A percentile compares a stretch with the other conserved stretches of the same genome.
These are phyloP conservation scores for Ulota crispa DNA, from an alignment of 225 moss, liverwort and hornwort genomes.

Conservation along the genomic window DNA sequence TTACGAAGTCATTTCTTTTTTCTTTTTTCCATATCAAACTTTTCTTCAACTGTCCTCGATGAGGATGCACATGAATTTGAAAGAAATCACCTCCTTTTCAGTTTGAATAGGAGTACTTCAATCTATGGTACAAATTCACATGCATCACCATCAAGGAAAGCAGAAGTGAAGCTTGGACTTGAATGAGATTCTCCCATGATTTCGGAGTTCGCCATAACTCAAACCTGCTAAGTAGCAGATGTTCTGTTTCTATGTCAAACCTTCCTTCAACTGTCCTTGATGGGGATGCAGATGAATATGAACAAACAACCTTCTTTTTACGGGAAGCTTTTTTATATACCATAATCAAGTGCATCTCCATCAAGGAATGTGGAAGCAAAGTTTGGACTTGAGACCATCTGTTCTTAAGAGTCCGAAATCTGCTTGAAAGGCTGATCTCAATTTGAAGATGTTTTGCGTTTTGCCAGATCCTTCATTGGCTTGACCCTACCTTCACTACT, in stretches of 20 bases:
- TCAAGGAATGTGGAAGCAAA: not conserved
- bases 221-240: not conserved
- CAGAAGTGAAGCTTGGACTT: constrained; percentile 8
- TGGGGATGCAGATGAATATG: constrained; percentile 8
- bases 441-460: too few species aligned
- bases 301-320: not conserved
- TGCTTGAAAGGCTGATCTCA: not conserved
- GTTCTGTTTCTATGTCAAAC: not conserved
- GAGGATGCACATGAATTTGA: not conserved
- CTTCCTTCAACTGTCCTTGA: constrained; percentile 12
- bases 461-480: too few species aligned
- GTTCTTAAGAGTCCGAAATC: not conserved
- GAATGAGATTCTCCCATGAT: not conserved
- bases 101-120: not conserved
- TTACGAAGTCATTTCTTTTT: not conserved
- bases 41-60: constrained; percentile 13
- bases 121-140: not conserved
- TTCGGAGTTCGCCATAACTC: too few species aligned
- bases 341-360: constrained; percentile 1
- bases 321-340: too few species aligned
- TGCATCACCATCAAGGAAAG: constrained; percentile 17
- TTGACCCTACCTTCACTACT: too few species aligned
- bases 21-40: not conserved
- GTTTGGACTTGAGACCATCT: not conserved
- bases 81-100: not conserved